A percentile compares a stretch with the other conserved stretches of the same genome.
Evolutionary conservation across 331 rosid genomes (phyloP).

Genomic region (Arachis monticola): DNA sequence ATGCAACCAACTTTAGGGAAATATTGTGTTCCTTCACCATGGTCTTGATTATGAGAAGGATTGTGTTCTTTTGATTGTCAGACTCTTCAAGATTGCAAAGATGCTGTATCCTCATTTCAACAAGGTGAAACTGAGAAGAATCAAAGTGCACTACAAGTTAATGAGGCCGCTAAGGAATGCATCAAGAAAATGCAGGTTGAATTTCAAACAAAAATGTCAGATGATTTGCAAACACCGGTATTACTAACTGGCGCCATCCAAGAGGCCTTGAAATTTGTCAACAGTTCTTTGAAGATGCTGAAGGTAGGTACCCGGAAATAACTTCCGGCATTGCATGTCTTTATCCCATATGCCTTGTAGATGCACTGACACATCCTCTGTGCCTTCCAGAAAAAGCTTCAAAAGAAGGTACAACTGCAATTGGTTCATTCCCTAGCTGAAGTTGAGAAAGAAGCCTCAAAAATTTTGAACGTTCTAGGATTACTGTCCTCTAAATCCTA

Average conservation of each 20-base stretch:
- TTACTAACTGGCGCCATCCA: constrained; percentile 81
- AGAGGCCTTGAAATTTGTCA: constrained; percentile 79
- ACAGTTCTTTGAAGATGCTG: constrained; percentile 64
- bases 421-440: constrained; percentile 65
- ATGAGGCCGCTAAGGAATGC: constrained; percentile 63
- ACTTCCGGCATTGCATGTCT: constrained; percentile 12
- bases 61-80: constrained; percentile 47
- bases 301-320: constrained; percentile 57
- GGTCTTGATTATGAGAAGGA: constrained; percentile 1
- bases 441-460: constrained; percentile 61
- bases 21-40: constrained; percentile 3
- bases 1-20: constrained; percentile 6
- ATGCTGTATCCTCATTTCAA: constrained; percentile 63
- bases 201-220: constrained; percentile 85
- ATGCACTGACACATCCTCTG: neutral
- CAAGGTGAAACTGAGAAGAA: constrained; percentile 56
- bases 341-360: neutral
- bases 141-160: constrained; percentile 49
- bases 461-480: constrained; percentile 64
- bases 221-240: constrained; percentile 87
- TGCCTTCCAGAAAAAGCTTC: constrained; percentile 69
- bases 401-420: constrained; percentile 57
- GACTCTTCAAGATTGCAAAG: constrained; percentile 88
- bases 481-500: constrained; percentile 59
- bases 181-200: constrained; percentile 62